Percentiles rank a stretch among this genome's conserved stretches.
These are phyloP conservation scores for barley (Hordeum vulgare) DNA, from an alignment of 176 grass and related monocot species.

Conservation along the genomic window MorexV3_pseudomolecules_assembly NC_058519.1:593048413-593048912, in stretches of 20 bases:
- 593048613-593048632: too few species aligned
- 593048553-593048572: constrained; percentile 32
- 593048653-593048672: background rate
- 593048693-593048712: background rate
- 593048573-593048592: constrained; percentile 15
- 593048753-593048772: background rate
- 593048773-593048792: background rate
- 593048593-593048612: background rate
- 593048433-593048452: constrained; percentile 31
- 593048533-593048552: constrained; percentile 50
- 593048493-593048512: constrained; percentile 28
- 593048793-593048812: background rate
- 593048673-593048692: background rate
- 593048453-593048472: constrained; percentile 70
- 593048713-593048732: background rate
- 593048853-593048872: background rate
- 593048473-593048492: constrained; percentile 34
- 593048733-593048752: background rate
- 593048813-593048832: background rate
- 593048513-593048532: constrained; percentile 32
- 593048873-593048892: background rate
- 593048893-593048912: background rate
- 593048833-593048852: background rate
- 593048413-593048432: constrained; percentile 40
- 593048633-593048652: background rate